A percentile compares a stretch with the other conserved stretches of the same genome.
Conservation (phyloP, 2,329 filamentous ascomycete genomes). For the Monosporascus sp. region DNA sequence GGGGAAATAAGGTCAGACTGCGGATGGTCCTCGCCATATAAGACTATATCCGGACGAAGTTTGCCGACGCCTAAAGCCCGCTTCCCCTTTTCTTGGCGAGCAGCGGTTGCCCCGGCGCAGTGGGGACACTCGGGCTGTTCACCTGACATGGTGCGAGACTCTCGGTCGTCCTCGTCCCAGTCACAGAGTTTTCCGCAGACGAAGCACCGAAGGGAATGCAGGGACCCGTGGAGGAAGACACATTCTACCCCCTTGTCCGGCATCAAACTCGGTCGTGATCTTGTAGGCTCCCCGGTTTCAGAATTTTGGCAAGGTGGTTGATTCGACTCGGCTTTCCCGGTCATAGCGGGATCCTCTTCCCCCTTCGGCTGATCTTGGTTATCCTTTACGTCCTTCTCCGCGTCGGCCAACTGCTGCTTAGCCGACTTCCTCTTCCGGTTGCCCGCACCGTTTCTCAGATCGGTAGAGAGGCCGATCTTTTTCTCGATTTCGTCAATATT, state of each 20-base stretch:
- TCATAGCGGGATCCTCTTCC: slow-evolving; percentile 7
- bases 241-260: slow-evolving; percentile 51
- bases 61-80: slow-evolving; percentile 63
- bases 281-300: slow-evolving; percentile 12
- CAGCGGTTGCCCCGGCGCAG: slow-evolving; percentile 58
- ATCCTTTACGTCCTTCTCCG: slow-evolving; percentile 25
- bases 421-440: slow-evolving; percentile 46
- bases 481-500: slow-evolving; percentile 73
- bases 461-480: slow-evolving; percentile 62
- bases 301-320: slow-evolving; percentile 12
- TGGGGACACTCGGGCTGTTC: slow-evolving; percentile 63
- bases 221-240: slow-evolving; percentile 69
- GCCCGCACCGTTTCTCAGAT: slow-evolving; percentile 57
- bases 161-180: slow-evolving; percentile 55
- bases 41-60: slow-evolving; percentile 66
- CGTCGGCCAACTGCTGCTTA: slow-evolving; percentile 23
- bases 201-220: slow-evolving; percentile 60
- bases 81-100: slow-evolving; percentile 60
- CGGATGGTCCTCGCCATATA: slow-evolving; percentile 71
- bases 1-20: slow-evolving; percentile 63
- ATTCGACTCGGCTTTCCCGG: slow-evolving; percentile 10
- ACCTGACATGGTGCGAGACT: slow-evolving; percentile 55
- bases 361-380: slow-evolving; percentile 14
- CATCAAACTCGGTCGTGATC: slow-evolving; percentile 11
- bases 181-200: slow-evolving; percentile 52